These are phyloP conservation scores for Jatropha curcas DNA, from an alignment of 345 rosid genomes.

Conservation along the genomic window DNA sequence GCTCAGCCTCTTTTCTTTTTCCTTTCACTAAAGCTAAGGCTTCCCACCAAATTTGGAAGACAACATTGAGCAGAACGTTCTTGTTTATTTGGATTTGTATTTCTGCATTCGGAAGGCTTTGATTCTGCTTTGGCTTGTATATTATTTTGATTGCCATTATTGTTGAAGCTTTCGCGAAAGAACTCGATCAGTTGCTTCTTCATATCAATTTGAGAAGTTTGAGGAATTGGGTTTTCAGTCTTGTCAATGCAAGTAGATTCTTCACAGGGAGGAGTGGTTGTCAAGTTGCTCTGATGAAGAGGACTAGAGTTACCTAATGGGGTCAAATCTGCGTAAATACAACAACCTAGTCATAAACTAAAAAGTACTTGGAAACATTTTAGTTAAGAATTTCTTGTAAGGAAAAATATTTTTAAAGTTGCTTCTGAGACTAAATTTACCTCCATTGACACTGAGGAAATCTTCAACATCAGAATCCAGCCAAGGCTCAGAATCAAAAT, in stretches of 20 bases:
- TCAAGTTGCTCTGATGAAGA: conserved; percentile 34
- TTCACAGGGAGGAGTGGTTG: conserved; percentile 17
- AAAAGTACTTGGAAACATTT: not conserved
- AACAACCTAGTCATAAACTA: not conserved
- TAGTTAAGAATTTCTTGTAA: not conserved
- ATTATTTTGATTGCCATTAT: conserved; percentile 13
- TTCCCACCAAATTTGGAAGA: conserved; percentile 41
- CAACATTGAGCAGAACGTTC: conserved; percentile 13
- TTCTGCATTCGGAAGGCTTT: conserved; percentile 22
- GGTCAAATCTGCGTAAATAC: conserved; percentile 34
- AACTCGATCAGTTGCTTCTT: conserved; percentile 62
- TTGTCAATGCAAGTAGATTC: conserved; percentile 15
- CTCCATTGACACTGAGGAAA: conserved; percentile 57
- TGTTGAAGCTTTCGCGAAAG: conserved; percentile 46
- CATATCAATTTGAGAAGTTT: conserved; percentile 29
- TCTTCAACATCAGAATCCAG: conserved; percentile 69
- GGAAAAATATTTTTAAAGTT: not conserved
- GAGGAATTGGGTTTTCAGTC: conserved; percentile 19
- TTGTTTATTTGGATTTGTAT: conserved; percentile 30
- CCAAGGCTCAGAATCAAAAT: conserved; percentile 61
- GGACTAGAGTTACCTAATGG: conserved; percentile 46
- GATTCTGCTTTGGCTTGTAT: conserved; percentile 20
- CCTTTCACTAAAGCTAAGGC: conserved; percentile 46
- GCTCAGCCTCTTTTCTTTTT: conserved; percentile 44
- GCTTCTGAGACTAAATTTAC: conserved; percentile 31